A percentile compares a stretch with the other conserved stretches of the same genome.
Conservation (phyloP, 2,329 filamentous ascomycete genomes). For the Penicillium concentricum region DNA sequence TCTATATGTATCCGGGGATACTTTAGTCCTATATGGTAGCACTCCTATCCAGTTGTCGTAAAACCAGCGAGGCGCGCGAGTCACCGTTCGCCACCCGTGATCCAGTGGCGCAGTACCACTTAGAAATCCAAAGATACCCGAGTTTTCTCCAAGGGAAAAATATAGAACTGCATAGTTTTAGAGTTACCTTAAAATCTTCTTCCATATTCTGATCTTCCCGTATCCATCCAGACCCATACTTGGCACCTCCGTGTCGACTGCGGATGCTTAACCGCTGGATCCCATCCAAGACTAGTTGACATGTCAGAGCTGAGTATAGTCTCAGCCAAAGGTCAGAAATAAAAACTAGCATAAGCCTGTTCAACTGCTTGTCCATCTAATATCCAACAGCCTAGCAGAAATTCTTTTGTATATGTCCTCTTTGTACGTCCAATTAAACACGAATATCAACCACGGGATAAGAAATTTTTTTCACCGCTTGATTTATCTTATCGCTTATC, state of each 20-base stretch:
- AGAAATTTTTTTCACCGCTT: conserved; percentile 5
- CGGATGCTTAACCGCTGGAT: neutral
- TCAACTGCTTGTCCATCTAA: neutral
- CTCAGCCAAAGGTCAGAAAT: neutral
- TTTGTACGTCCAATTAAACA: neutral
- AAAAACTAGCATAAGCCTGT: neutral
- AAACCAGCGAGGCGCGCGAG: neutral
- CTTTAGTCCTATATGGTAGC: neutral
- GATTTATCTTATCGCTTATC: conserved; percentile 11
- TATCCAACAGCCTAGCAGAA: neutral
- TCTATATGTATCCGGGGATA: neutral
- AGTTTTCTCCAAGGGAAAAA: neutral
- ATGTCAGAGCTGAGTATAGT: neutral
- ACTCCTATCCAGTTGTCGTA: neutral
- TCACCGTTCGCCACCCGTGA: conserved; percentile 4
- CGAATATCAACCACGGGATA: neutral
- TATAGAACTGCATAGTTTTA: conserved; percentile 1
- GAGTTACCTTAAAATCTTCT: neutral
- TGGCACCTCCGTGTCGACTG: neutral
- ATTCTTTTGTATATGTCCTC: neutral
- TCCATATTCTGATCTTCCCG: neutral
- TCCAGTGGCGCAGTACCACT: conserved; percentile 6
- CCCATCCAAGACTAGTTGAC: neutral
- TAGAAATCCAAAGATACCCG: neutral
- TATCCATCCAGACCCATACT: neutral